Conservation (phyloP, 1,139 yeast genomes). For the Geotrichum citri-aurantii region DNA sequence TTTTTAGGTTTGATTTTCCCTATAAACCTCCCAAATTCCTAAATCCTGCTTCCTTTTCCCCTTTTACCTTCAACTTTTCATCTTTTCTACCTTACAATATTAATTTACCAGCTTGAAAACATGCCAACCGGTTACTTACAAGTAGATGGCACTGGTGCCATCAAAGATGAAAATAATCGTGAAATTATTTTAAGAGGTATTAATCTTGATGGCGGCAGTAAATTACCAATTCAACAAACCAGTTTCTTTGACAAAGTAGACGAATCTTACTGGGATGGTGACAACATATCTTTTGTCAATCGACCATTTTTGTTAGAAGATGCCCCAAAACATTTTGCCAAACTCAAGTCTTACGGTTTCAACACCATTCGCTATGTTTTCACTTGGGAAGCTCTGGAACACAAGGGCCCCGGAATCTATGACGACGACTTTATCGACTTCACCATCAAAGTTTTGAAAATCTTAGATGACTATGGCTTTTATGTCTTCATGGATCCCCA, state of each 20-base stretch:
- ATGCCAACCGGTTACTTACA: slow-evolving; percentile 12
- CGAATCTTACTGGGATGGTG: slow-evolving; percentile 60
- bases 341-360: slow-evolving; percentile 77
- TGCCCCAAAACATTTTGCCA: slow-evolving; percentile 58
- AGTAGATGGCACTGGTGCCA: slow-evolving; percentile 45
- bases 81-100: not conserved
- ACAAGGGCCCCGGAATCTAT: slow-evolving; percentile 76
- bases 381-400: slow-evolving; percentile 94
- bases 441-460: slow-evolving; percentile 55
- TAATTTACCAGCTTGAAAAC: not conserved
- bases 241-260: slow-evolving; percentile 24
- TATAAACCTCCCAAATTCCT: not conserved
- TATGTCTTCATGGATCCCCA: slow-evolving; percentile 84
- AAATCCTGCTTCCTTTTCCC: not conserved
- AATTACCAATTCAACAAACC: slow-evolving; percentile 55
- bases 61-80: not conserved
- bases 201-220: slow-evolving; percentile 65
- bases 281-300: slow-evolving; percentile 69
- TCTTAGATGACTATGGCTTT: slow-evolving; percentile 58
- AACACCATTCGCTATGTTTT: slow-evolving; percentile 70
- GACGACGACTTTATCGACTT: slow-evolving; percentile 73
- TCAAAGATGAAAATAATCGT: slow-evolving; percentile 53
- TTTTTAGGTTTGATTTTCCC: not conserved
- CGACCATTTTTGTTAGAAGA: slow-evolving; percentile 74
- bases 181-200: slow-evolving; percentile 65